Evolutionary conservation across 306 rosid genomes (phyloP).

Genomic region (Mimosa pudica): DNA sequence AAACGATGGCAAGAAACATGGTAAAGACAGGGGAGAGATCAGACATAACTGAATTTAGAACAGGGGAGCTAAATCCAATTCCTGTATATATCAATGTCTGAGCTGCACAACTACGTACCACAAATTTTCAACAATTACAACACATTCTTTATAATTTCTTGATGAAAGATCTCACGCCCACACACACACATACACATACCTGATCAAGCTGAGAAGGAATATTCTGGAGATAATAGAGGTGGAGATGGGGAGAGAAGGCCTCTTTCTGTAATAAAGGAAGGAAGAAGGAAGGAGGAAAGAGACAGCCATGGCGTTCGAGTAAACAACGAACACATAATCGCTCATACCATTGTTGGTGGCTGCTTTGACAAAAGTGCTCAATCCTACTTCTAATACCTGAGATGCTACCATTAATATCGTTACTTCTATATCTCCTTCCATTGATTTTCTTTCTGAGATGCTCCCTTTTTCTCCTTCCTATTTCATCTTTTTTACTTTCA

Average conservation of each 20-base stretch:
- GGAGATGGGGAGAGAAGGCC: slow-evolving; percentile 40
- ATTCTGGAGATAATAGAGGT: slow-evolving; percentile 28
- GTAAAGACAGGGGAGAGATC: not conserved
- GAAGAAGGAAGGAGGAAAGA: slow-evolving; percentile 41
- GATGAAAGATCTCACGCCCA: not conserved
- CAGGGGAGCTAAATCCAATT: slow-evolving; percentile 50
- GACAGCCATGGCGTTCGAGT: slow-evolving; percentile 44
- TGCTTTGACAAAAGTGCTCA: slow-evolving; percentile 42
- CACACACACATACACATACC: not conserved
- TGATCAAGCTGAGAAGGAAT: slow-evolving; percentile 35
- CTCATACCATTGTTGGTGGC: slow-evolving; percentile 46
- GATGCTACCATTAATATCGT: slow-evolving; percentile 40
- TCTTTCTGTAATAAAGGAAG: slow-evolving; percentile 38
- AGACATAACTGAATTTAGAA: slow-evolving; percentile 15
- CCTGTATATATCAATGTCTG: slow-evolving; percentile 45
- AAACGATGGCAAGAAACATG: slow-evolving; percentile 35
- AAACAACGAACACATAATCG: slow-evolving; percentile 37
- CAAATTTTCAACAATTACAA: not conserved
- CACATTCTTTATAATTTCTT: not conserved
- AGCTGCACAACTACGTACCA: slow-evolving; percentile 8
- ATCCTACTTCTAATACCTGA: slow-evolving; percentile 38
- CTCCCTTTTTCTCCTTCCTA: not conserved
- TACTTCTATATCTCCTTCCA: not conserved
- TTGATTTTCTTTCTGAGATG: not conserved
- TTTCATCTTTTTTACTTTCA: not conserved